Conservation (phyloP, 148 eudicot species). For the Rhododendron henanense region DNA sequence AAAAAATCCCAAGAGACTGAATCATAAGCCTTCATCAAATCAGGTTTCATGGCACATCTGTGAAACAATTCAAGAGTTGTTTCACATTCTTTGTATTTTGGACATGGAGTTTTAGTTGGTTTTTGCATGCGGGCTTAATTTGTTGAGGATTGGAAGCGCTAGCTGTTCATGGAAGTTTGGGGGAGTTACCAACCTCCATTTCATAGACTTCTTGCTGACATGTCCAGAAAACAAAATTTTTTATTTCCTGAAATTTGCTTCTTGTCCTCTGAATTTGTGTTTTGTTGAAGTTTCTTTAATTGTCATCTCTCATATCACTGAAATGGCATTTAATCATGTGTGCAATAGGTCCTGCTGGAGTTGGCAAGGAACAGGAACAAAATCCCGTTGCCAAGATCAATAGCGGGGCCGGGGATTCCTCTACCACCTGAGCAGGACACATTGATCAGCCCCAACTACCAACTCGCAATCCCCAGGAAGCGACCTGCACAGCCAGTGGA, state of each 20-base stretch:
- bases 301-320: neutral
- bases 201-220: neutral
- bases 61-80: neutral
- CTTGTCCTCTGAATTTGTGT: neutral
- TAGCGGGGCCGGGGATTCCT: slow-evolving; percentile 54
- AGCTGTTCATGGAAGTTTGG: neutral
- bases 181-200: neutral
- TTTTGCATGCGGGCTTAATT: neutral
- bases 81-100: neutral
- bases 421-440: slow-evolving; percentile 91
- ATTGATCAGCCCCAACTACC: slow-evolving; percentile 75
- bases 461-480: slow-evolving; percentile 52
- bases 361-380: slow-evolving; percentile 80
- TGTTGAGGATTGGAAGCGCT: neutral
- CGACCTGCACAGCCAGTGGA: slow-evolving; percentile 41
- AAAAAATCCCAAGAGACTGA: no score
- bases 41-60: no score
- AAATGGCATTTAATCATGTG: neutral
- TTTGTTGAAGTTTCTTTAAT: neutral
- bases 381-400: slow-evolving; percentile 63
- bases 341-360: slow-evolving; percentile 66
- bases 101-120: neutral
- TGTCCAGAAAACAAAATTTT: neutral
- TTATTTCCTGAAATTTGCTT: neutral
- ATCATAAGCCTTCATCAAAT: no score